Conservation (phyloP, 805 yeast genomes). For the Barnettozyma botsteinii region DNA sequence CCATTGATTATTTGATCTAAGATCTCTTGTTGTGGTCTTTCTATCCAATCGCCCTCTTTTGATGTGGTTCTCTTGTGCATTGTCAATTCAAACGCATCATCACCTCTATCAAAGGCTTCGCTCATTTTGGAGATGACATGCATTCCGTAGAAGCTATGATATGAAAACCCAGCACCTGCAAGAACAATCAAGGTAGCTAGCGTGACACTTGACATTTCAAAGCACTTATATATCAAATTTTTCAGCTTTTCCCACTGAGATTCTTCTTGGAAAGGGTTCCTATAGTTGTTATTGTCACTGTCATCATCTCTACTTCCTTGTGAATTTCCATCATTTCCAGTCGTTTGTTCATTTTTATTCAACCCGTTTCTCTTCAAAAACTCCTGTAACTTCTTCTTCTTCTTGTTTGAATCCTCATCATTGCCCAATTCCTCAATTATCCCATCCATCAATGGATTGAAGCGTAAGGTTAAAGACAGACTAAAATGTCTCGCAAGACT, state of each 20-base stretch:
- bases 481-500: slow-evolving; percentile 1
- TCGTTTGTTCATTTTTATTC: neutral
- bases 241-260: slow-evolving; percentile 14
- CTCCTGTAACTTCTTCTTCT: neutral
- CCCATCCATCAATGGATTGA: slow-evolving; percentile 24
- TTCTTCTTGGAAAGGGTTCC: neutral
- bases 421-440: slow-evolving; percentile 22
- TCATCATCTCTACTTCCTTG: neutral
- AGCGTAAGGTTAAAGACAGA: neutral
- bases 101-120: slow-evolving; percentile 60
- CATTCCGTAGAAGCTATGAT: slow-evolving; percentile 54
- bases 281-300: slow-evolving; percentile 2
- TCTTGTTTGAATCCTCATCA: slow-evolving; percentile 9
- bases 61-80: slow-evolving; percentile 40
- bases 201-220: slow-evolving; percentile 69
- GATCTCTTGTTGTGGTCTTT: slow-evolving; percentile 58
- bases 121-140: slow-evolving; percentile 63
- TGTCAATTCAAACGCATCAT: slow-evolving; percentile 55
- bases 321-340: neutral
- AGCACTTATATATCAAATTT: slow-evolving; percentile 32
- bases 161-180: slow-evolving; percentile 66
- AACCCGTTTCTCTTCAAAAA: too few relatives aligned
- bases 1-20: slow-evolving; percentile 66
- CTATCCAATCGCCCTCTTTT: slow-evolving; percentile 53
- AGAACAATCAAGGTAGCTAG: slow-evolving; percentile 61